These are phyloP conservation scores for Euphrasia confusa DNA, from an alignment of 257 asterid species.

Conservation along the genomic window DNA sequence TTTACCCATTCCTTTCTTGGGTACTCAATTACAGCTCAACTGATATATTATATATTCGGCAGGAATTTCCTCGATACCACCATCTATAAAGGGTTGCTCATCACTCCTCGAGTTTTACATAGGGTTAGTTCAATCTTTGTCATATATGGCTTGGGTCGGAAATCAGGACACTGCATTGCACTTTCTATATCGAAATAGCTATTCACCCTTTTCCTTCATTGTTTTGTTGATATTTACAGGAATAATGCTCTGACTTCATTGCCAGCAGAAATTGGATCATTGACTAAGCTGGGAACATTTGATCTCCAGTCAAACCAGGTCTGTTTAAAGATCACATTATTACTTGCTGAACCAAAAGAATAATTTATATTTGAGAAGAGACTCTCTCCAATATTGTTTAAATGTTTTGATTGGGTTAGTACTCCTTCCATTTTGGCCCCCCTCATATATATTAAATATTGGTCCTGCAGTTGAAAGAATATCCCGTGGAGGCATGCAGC, in stretches of 20 bases:
- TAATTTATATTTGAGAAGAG: background rate
- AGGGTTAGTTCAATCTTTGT: constrained; percentile 48
- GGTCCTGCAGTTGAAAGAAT: constrained; percentile 76
- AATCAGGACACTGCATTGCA: constrained; percentile 15
- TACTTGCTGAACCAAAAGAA: constrained; percentile 14
- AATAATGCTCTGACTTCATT: constrained; percentile 62
- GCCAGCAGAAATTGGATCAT: constrained; percentile 75
- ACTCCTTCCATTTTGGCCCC: constrained; percentile 19
- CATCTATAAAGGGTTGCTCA: constrained; percentile 72
- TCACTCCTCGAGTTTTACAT: constrained; percentile 86
- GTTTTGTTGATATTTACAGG: constrained; percentile 36
- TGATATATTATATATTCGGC: constrained; percentile 30
- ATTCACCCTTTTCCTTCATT: constrained; percentile 19
- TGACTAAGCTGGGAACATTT: constrained; percentile 78
- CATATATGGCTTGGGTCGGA: constrained; percentile 13
- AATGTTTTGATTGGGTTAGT: constrained; percentile 7
- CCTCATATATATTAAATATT: constrained; percentile 13
- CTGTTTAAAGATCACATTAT: constrained; percentile 18
- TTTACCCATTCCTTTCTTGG: background rate
- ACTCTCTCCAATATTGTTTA: constrained; percentile 2
- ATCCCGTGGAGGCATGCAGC: constrained; percentile 85
- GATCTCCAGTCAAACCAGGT: constrained; percentile 98
- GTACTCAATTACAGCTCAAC: constrained; percentile 17
- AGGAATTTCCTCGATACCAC: constrained; percentile 87
- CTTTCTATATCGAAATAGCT: constrained; percentile 12